phyloP scores from a whole-genome alignment of 495 filamentous ascomycete species.

The Darksidea phi region DNA sequence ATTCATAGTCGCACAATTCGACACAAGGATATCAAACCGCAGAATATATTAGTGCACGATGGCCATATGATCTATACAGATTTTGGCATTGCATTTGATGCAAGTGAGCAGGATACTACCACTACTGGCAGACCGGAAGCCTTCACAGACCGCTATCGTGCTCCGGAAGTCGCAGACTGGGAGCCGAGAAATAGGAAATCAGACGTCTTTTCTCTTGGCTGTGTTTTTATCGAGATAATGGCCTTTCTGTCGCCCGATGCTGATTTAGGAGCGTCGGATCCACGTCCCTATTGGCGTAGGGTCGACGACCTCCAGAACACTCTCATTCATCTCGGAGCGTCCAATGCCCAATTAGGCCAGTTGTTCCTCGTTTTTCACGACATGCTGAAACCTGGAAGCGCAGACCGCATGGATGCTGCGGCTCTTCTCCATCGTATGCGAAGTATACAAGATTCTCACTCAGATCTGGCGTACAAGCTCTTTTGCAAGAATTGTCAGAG shows the following conservation, averaged over 20 bases:
- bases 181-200: background rate
- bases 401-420: no score
- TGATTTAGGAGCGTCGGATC: no score
- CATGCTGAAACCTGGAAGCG: no score
- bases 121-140: background rate
- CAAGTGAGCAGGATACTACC: background rate
- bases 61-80: constrained; percentile 11
- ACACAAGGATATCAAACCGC: constrained; percentile 23
- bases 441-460: no score
- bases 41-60: constrained; percentile 17
- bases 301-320: no score
- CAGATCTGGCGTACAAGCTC: no score
- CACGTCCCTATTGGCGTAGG: no score
- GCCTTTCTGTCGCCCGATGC: background rate
- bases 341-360: no score
- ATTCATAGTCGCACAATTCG: constrained; percentile 17
- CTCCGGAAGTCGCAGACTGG: background rate
- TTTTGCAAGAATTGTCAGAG: no score
- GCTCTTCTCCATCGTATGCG: no score
- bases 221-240: background rate
- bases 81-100: constrained; percentile 18
- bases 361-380: no score
- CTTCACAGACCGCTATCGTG: background rate
- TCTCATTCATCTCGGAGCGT: no score
- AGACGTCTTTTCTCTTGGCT: background rate